A percentile compares a stretch with the other conserved stretches of the same genome.
These are phyloP conservation scores for Asclepias syriaca DNA, from an alignment of 257 asterid species.

Conservation along the genomic window DNA sequence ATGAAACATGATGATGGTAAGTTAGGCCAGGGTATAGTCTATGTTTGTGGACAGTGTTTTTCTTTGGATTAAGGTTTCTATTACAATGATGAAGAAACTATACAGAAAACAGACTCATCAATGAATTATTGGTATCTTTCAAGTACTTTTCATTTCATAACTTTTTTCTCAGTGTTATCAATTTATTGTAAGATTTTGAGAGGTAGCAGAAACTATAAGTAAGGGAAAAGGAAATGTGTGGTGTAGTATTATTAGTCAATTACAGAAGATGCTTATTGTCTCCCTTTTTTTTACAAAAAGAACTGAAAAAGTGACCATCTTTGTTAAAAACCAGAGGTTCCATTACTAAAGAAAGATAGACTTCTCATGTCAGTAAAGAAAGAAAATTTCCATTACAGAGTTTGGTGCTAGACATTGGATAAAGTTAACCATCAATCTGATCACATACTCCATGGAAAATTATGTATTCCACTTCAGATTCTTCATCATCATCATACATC, in stretches of 20 bases:
- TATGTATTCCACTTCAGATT: background rate
- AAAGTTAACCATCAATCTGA: background rate
- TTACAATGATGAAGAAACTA: background rate
- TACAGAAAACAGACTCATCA: background rate
- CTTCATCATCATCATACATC: background rate
- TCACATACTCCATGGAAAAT: background rate
- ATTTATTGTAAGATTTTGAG: background rate
- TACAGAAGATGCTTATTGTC: background rate
- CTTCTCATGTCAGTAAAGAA: background rate
- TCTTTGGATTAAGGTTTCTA: background rate
- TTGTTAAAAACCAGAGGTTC: background rate
- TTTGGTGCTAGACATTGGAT: background rate
- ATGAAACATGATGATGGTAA: background rate
- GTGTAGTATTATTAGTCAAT: no score
- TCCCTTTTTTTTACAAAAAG: background rate
- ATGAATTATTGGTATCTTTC: background rate
- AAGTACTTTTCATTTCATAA: background rate
- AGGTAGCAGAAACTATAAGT: background rate
- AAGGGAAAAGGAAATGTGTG: background rate
- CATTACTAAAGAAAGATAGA: background rate
- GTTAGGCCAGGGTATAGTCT: background rate
- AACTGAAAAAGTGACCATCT: background rate
- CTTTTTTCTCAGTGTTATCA: background rate
- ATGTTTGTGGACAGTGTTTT: background rate
- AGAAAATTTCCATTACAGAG: background rate